phyloP scores from a whole-genome alignment of 176 grass and related monocot species.

The Zea luxurians region DNA sequence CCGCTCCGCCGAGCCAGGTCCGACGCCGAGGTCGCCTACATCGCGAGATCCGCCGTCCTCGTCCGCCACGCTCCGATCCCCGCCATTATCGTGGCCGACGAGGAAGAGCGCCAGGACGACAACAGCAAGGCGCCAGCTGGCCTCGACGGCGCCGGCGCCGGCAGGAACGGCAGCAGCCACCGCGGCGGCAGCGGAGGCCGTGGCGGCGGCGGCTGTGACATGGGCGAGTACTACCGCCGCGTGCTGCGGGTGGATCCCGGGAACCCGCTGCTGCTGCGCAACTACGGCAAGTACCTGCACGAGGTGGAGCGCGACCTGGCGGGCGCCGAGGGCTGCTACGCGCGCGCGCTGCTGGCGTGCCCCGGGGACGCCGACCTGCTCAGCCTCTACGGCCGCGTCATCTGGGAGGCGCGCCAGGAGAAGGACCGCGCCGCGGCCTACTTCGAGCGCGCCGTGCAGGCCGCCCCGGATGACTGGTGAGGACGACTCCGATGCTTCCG shows the following conservation, averaged over 20 bases:
- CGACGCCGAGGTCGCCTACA: conserved; percentile 45
- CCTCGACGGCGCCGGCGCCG: conserved; percentile 39
- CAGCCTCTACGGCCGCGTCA: conserved; percentile 69
- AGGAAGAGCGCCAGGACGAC: not conserved
- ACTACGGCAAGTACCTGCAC: conserved; percentile 85
- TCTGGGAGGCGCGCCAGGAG: conserved; percentile 69
- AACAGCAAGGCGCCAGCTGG: conserved; percentile 28
- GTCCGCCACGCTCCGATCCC: conserved; percentile 16
- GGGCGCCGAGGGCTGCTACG: conserved; percentile 77
- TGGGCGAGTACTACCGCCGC: conserved; percentile 66
- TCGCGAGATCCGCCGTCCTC: not conserved
- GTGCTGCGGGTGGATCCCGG: conserved; percentile 63
- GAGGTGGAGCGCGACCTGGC: conserved; percentile 73
- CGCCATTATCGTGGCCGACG: conserved; percentile 10
- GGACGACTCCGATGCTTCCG: not conserved
- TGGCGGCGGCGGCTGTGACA: not conserved
- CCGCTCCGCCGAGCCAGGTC: conserved; percentile 65
- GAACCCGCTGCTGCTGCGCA: conserved; percentile 73
- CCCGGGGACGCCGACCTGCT: conserved; percentile 76
- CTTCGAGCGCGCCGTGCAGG: conserved; percentile 71
- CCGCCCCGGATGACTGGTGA: conserved; percentile 83
- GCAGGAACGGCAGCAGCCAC: conserved; percentile 19
- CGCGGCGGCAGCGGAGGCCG: not conserved
- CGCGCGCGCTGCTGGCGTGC: conserved; percentile 57
- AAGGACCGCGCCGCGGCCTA: conserved; percentile 61